Evolutionary conservation across 2,329 filamentous ascomycete genomes (phyloP).

Genomic region (Phialocephala sp.): DNA sequence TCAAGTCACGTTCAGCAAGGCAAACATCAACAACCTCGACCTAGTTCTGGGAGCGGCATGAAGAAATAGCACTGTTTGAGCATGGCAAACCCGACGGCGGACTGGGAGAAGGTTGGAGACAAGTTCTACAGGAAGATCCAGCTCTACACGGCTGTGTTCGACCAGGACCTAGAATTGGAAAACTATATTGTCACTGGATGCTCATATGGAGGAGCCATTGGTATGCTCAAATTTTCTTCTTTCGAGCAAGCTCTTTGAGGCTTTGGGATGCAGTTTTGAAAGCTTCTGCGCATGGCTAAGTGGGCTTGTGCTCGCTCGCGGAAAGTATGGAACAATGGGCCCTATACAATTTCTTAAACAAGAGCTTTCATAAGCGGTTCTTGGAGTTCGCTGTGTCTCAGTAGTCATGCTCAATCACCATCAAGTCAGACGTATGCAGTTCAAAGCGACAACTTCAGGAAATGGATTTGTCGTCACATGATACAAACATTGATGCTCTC

Average conservation of each 20-base stretch:
- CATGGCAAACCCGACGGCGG: conserved; percentile 56
- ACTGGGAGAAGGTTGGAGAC: conserved; percentile 94
- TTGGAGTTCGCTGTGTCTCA: neutral
- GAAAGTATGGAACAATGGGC: neutral
- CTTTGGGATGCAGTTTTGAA: neutral
- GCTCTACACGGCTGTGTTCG: conserved; percentile 91
- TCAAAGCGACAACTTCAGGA: neutral
- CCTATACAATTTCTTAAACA: neutral
- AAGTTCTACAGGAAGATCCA: conserved; percentile 95
- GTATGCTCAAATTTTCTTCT: conserved; percentile 56
- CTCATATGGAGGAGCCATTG: conserved; percentile 90
- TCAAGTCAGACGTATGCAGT: neutral
- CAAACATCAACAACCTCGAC: conserved; percentile 4
- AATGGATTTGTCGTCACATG: neutral
- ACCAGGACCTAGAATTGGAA: conserved; percentile 91
- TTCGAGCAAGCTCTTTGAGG: conserved; percentile 26
- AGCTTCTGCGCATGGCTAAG: neutral
- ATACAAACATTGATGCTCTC: neutral
- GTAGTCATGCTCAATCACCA: neutral
- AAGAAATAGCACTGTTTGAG: conserved; percentile 6
- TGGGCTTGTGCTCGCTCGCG: neutral
- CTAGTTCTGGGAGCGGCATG: neutral
- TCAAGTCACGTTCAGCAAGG: conserved; percentile 24
- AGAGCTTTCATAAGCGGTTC: neutral
- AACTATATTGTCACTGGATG: conserved; percentile 92